Conservation (phyloP, 202 grass and related monocot genomes). For the Cymbopogon flexuosus region DNA sequence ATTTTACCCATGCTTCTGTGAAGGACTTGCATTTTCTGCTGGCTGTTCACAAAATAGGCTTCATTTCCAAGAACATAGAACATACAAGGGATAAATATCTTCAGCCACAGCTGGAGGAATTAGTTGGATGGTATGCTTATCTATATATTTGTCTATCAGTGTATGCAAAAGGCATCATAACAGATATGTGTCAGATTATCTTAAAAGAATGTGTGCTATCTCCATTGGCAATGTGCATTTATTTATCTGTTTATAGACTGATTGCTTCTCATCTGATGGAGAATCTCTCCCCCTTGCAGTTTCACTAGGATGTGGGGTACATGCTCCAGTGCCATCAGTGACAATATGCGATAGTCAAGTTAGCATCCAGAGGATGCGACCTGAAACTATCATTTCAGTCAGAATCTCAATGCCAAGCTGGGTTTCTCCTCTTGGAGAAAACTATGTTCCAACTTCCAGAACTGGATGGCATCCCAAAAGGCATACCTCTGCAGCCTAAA, state of each 20-base stretch:
- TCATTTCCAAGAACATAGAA: constrained; percentile 51
- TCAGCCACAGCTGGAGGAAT: constrained; percentile 63
- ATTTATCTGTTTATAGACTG: not conserved
- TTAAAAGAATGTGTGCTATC: not conserved
- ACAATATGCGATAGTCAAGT: constrained; percentile 33
- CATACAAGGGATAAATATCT: constrained; percentile 73
- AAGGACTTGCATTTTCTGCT: constrained; percentile 72
- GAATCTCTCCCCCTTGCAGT: constrained; percentile 23
- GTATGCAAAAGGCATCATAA: not conserved
- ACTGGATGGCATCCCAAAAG: constrained; percentile 55
- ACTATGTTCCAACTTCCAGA: constrained; percentile 6
- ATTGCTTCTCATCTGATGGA: not conserved
- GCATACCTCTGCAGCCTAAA: constrained; percentile 26
- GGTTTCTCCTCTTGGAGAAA: not conserved
- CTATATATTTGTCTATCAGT: not conserved
- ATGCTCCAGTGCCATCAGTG: constrained; percentile 40
- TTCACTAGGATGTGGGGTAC: constrained; percentile 57
- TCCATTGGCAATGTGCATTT: not conserved
- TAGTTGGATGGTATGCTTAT: constrained; percentile 54
- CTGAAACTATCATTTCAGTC: constrained; percentile 5
- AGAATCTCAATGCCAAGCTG: constrained; percentile 17
- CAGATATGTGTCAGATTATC: not conserved
- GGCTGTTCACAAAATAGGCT: constrained; percentile 65
- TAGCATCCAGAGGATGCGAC: constrained; percentile 23
- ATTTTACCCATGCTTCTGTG: constrained; percentile 53